Percentiles rank a stretch among this genome's conserved stretches.
Conservation (phyloP, 1,284 basidiomycete genomes). For the Trichosporon ovoides region DNA sequence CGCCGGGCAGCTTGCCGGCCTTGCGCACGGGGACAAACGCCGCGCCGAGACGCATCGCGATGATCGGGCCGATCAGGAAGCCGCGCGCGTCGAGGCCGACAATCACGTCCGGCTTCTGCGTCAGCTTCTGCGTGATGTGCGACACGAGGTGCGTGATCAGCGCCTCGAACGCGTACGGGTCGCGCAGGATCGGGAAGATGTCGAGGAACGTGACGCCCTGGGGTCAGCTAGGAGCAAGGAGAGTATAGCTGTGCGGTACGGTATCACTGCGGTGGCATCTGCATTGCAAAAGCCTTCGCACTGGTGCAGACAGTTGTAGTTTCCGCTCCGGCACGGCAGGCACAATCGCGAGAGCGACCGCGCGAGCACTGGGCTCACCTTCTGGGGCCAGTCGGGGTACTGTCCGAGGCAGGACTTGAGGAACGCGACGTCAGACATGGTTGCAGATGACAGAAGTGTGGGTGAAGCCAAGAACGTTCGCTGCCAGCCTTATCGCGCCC, state of each 20-base stretch:
- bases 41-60: slow-evolving; percentile 85
- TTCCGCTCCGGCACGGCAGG: not conserved
- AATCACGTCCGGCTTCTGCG: slow-evolving; percentile 77
- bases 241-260: not conserved
- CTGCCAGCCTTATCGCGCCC: not conserved
- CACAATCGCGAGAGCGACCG: not conserved
- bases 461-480: not conserved
- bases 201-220: slow-evolving; percentile 58
- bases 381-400: slow-evolving; percentile 80
- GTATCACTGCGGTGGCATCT: too few species aligned
- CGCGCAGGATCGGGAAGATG: slow-evolving; percentile 80
- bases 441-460: slow-evolving; percentile 13
- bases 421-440: slow-evolving; percentile 71
- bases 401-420: slow-evolving; percentile 63
- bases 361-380: slow-evolving; percentile 54
- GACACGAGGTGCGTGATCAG: slow-evolving; percentile 85
- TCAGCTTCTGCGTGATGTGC: slow-evolving; percentile 65
- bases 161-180: slow-evolving; percentile 79
- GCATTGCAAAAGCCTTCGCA: too few species aligned
- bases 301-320: too few species aligned
- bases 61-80: slow-evolving; percentile 88
- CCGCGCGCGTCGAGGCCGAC: slow-evolving; percentile 95
- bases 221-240: slow-evolving; percentile 2
- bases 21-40: slow-evolving; percentile 97
- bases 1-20: slow-evolving; percentile 86